Conservation (phyloP, 2,329 filamentous ascomycete genomes). For the Chaetomiaceae sp. region DNA sequence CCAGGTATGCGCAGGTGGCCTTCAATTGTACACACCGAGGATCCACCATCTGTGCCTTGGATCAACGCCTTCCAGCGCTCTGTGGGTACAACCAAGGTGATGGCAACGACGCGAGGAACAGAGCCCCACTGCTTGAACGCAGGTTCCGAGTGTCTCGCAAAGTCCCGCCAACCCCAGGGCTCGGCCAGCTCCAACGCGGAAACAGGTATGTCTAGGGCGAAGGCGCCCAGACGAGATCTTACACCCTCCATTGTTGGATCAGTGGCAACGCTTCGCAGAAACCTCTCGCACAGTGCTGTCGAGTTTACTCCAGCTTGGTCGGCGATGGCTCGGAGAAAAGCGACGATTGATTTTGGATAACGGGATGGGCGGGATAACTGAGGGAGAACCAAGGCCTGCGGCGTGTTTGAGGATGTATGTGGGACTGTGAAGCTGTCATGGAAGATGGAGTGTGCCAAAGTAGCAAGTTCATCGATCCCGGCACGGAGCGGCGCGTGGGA, state of each 20-base stretch:
- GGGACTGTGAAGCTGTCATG: conserved; percentile 42
- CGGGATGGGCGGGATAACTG: conserved; percentile 18
- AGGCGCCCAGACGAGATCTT: neutral
- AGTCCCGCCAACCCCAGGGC: neutral
- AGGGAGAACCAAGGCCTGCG: conserved; percentile 12
- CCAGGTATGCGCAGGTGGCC: neutral
- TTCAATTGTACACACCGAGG: too few relatives aligned
- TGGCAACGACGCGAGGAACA: conserved; percentile 34
- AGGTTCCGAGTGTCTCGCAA: conserved; percentile 8
- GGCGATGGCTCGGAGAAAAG: conserved; percentile 36
- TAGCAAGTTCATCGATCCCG: conserved; percentile 35
- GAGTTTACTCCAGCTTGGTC: conserved; percentile 33
- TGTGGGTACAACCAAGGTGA: conserved; percentile 36
- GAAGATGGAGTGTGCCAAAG: conserved; percentile 39
- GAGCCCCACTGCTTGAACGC: conserved; percentile 35
- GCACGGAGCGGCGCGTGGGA: conserved; percentile 24
- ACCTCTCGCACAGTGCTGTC: conserved; percentile 1
- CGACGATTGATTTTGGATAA: conserved; percentile 37
- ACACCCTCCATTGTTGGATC: neutral
- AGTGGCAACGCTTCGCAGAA: neutral
- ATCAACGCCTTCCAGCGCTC: conserved; percentile 19
- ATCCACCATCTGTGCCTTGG: rapidly evolving
- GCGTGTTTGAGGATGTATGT: conserved; percentile 26
- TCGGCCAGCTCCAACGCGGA: neutral
- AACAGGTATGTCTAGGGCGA: neutral